Conservation (phyloP, 2,329 filamentous ascomycete genomes). For the Pseudogymnoascus sp. region DNA sequence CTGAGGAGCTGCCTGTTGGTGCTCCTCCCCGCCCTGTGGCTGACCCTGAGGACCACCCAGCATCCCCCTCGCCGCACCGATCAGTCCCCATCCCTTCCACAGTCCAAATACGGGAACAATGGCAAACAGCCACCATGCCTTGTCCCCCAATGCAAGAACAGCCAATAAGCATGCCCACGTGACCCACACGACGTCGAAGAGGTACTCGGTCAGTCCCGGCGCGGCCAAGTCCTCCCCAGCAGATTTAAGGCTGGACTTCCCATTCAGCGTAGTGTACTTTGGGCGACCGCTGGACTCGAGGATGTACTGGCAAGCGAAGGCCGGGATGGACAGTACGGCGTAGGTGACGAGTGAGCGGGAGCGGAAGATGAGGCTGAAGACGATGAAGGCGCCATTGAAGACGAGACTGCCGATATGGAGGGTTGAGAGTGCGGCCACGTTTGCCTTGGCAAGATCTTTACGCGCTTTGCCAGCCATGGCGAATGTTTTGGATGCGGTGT, state of each 20-base stretch:
- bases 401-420: slow-evolving; percentile 70
- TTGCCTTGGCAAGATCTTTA: slow-evolving; percentile 62
- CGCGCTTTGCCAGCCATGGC: slow-evolving; percentile 9
- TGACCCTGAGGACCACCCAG: slow-evolving; percentile 27
- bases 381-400: slow-evolving; percentile 69
- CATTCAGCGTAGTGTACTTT: slow-evolving; percentile 55
- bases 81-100: slow-evolving; percentile 30
- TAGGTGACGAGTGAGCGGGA: slow-evolving; percentile 64
- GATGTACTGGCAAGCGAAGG: slow-evolving; percentile 73
- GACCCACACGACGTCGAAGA: slow-evolving; percentile 96
- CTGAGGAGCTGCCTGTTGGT: slow-evolving; percentile 24
- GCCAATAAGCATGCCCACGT: slow-evolving; percentile 72
- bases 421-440: slow-evolving; percentile 68
- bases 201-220: slow-evolving; percentile 87
- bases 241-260: slow-evolving; percentile 48
- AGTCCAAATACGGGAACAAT: slow-evolving; percentile 29
- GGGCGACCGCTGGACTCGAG: slow-evolving; percentile 83
- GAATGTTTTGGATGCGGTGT: not conserved
- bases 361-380: slow-evolving; percentile 57
- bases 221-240: slow-evolving; percentile 85
- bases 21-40: slow-evolving; percentile 17
- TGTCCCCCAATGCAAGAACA: slow-evolving; percentile 76
- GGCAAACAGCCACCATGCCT: slow-evolving; percentile 59
- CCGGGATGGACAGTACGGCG: slow-evolving; percentile 64
- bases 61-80: slow-evolving; percentile 31